Evolutionary conservation across 495 filamentous ascomycete genomes (phyloP).

Genomic region (Geoglossum glabrum): DNA sequence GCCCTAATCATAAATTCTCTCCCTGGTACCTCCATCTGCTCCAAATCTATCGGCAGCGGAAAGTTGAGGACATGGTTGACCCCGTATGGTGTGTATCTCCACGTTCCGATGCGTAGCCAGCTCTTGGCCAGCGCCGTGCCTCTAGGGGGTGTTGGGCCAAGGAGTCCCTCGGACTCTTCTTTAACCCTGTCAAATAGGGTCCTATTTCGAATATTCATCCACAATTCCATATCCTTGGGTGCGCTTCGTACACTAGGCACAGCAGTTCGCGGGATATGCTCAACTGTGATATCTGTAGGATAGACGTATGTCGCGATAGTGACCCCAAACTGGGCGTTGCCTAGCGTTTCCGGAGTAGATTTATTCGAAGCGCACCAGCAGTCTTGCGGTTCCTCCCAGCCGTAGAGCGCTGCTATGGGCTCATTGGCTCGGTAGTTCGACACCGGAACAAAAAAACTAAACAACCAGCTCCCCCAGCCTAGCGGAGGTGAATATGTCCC

Average conservation of each 20-base stretch:
- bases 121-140: neutral
- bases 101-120: neutral
- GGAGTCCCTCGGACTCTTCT: neutral
- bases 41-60: neutral
- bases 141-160: neutral
- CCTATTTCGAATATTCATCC: neutral
- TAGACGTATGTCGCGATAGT: neutral
- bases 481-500: neutral
- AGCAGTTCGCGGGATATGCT: conserved; percentile 4
- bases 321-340: conserved; percentile 3
- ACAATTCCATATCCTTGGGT: conserved; percentile 5
- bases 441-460: neutral
- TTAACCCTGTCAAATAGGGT: neutral
- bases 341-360: neutral
- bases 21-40: neutral
- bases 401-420: neutral
- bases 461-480: neutral
- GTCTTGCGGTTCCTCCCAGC: conserved; percentile 3
- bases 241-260: conserved; percentile 1
- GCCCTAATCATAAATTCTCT: neutral
- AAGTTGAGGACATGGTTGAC: conserved; percentile 3
- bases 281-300: conserved; percentile 3
- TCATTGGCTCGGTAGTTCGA: neutral
- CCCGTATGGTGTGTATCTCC: neutral
- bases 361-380: conserved; percentile 4